phyloP scores from a whole-genome alignment of 2,329 filamentous ascomycete species.

The Hawksworthiomyces lignivorus region DNA sequence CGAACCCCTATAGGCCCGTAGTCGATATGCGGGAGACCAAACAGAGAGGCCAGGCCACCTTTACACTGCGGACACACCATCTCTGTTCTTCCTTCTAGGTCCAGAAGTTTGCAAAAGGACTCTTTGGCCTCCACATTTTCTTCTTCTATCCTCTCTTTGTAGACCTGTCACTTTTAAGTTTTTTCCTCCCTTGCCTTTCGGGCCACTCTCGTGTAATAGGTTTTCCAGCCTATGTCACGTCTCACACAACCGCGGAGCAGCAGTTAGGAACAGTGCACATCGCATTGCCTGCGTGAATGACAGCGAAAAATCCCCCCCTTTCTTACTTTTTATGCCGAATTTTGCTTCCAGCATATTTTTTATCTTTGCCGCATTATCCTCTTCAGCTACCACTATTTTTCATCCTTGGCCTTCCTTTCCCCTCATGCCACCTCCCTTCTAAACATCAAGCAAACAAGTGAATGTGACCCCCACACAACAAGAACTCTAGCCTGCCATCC shows the following conservation, averaged over 20 bases:
- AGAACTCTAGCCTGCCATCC: too few species aligned
- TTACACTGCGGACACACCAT: too few species aligned
- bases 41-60: neutral
- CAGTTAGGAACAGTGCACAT: too few species aligned
- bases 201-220: too few species aligned
- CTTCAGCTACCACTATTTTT: neutral
- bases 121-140: neutral
- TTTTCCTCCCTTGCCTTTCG: too few species aligned
- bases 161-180: slow-evolving; percentile 1
- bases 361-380: slow-evolving; percentile 10
- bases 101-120: too few species aligned
- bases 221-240: too few species aligned
- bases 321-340: neutral
- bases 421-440: slow-evolving; percentile 4
- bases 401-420: slow-evolving; percentile 2
- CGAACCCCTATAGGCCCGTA: slow-evolving; percentile 7
- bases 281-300: too few species aligned
- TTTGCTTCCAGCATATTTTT: too few species aligned
- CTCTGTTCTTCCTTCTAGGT: too few species aligned
- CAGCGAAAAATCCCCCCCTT: too few species aligned
- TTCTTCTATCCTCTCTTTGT: neutral
- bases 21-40: neutral
- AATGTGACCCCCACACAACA: slow-evolving; percentile 2
- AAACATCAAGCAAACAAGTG: slow-evolving; percentile 7
- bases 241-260: too few species aligned